Evolutionary conservation across 1,139 yeast genomes (phyloP).

Genomic region (Saccharomyces hybrid): DNA sequence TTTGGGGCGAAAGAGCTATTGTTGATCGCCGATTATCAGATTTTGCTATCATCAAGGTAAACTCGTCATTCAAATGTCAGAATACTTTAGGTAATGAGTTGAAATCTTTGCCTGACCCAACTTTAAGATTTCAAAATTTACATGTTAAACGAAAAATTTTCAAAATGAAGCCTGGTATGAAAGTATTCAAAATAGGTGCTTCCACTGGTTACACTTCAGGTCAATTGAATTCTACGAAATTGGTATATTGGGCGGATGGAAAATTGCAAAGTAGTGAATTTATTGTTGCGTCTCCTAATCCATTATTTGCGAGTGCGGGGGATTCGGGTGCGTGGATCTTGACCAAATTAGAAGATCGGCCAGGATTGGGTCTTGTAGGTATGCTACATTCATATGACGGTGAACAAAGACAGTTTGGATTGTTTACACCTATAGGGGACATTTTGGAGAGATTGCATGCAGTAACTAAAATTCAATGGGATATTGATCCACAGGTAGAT

Average conservation of each 20-base stretch:
- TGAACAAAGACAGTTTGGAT: conserved; percentile 80
- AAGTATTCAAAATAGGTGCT: conserved; percentile 86
- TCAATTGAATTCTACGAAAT: conserved; percentile 64
- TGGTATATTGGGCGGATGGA: conserved; percentile 93
- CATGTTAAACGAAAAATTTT: conserved; percentile 49
- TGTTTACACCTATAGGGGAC: conserved; percentile 75
- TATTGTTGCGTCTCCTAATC: conserved; percentile 50
- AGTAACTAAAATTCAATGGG: conserved; percentile 87
- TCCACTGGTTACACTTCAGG: conserved; percentile 81
- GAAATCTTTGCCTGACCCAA: conserved; percentile 69
- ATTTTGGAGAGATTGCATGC: conserved; percentile 62
- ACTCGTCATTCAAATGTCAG: conserved; percentile 47
- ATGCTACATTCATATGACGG: conserved; percentile 95
- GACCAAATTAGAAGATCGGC: conserved; percentile 49
- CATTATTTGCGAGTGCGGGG: conserved; percentile 81
- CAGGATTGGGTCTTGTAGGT: conserved; percentile 81
- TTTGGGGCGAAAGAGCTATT: conserved; percentile 89
- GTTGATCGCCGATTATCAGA: conserved; percentile 58
- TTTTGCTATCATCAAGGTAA: conserved; percentile 75
- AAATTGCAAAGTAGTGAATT: conserved; percentile 82
- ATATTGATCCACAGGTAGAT: conserved; percentile 39
- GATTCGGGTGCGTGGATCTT: conserved; percentile 91
- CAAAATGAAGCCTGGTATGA: conserved; percentile 49
- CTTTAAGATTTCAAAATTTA: conserved; percentile 71
- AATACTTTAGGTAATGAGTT: conserved; percentile 78